Evolutionary conservation across 1,284 basidiomycete species (phyloP).

Genomic region (Amylostereum chailletii): DNA sequence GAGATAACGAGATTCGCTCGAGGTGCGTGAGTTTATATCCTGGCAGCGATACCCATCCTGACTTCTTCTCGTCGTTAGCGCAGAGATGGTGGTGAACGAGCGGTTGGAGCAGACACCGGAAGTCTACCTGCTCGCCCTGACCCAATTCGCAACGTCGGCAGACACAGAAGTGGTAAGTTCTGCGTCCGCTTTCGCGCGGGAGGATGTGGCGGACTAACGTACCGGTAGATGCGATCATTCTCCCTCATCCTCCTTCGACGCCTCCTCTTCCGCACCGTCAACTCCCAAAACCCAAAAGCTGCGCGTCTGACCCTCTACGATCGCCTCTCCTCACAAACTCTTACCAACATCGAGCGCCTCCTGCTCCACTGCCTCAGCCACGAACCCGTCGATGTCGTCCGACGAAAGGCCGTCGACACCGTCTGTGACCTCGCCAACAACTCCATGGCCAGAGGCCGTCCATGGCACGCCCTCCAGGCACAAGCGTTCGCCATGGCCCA

Average conservation of each 20-base stretch:
- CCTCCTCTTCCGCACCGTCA: conserved; percentile 53
- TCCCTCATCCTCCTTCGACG: conserved; percentile 70
- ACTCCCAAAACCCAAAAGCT: conserved; percentile 24
- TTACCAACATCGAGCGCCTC: conserved; percentile 59
- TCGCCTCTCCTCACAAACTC: conserved; percentile 55
- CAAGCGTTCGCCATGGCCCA: conserved; percentile 61
- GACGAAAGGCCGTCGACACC: conserved; percentile 66
- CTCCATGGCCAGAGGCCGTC: conserved; percentile 60
- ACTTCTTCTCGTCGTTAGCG: conserved; percentile 31
- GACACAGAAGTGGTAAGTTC: conserved; percentile 63
- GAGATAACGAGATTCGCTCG: conserved; percentile 69
- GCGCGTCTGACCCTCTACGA: conserved; percentile 56
- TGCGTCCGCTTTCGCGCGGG: not conserved
- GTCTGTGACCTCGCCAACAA: conserved; percentile 66
- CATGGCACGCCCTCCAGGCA: conserved; percentile 71
- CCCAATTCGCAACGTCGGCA: conserved; percentile 64
- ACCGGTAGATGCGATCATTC: conserved; percentile 67
- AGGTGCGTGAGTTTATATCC: conserved; percentile 33
- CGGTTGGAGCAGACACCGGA: conserved; percentile 67
- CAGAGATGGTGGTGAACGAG: conserved; percentile 72
- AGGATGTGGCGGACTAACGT: not conserved
- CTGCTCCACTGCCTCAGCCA: conserved; percentile 59
- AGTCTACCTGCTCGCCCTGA: conserved; percentile 64
- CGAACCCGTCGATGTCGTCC: conserved; percentile 46
- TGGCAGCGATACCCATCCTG: conserved; percentile 5